Conservation (phyloP, 1,284 basidiomycete species). For the Cryptococcus wingfieldii region DNA sequence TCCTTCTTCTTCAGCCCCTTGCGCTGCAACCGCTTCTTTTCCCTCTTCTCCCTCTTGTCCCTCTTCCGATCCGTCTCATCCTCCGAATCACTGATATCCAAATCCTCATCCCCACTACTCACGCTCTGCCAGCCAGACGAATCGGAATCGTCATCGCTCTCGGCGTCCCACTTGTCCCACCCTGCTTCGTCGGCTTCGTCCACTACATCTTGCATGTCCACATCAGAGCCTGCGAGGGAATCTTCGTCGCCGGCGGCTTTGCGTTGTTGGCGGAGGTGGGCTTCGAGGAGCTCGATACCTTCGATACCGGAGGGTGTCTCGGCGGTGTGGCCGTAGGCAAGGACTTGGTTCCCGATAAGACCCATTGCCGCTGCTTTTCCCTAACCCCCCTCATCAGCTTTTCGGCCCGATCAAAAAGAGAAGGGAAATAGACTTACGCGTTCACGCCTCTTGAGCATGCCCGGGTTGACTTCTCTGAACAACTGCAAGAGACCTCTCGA, state of each 20-base stretch:
- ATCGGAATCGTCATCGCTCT: slow-evolving; percentile 60
- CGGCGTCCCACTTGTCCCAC: slow-evolving; percentile 86
- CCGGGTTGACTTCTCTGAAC: slow-evolving; percentile 95
- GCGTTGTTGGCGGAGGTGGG: slow-evolving; percentile 68
- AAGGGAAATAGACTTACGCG: slow-evolving; percentile 42
- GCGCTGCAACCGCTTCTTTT: slow-evolving; percentile 39
- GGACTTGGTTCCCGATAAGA: slow-evolving; percentile 59
- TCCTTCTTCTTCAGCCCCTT: slow-evolving; percentile 33
- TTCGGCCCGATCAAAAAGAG: slow-evolving; percentile 2
- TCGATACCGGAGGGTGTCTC: slow-evolving; percentile 75
- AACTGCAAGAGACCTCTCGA: slow-evolving; percentile 81
- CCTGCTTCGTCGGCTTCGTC: slow-evolving; percentile 78
- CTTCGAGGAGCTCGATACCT: slow-evolving; percentile 80
- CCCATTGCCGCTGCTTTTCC: slow-evolving; percentile 82
- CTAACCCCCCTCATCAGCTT: slow-evolving; percentile 45
- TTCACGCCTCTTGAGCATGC: slow-evolving; percentile 85
- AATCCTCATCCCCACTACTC: slow-evolving; percentile 61
- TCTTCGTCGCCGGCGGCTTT: slow-evolving; percentile 59
- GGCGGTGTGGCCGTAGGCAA: slow-evolving; percentile 76
- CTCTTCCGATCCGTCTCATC: slow-evolving; percentile 58
- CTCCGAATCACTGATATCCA: slow-evolving; percentile 81
- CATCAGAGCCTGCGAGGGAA: slow-evolving; percentile 49
- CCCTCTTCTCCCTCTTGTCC: slow-evolving; percentile 43
- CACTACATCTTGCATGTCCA: slow-evolving; percentile 61
- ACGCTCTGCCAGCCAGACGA: slow-evolving; percentile 84